Evolutionary conservation across 805 yeast genomes (phyloP).

Genomic region (Barnettozyma vustinii): DNA sequence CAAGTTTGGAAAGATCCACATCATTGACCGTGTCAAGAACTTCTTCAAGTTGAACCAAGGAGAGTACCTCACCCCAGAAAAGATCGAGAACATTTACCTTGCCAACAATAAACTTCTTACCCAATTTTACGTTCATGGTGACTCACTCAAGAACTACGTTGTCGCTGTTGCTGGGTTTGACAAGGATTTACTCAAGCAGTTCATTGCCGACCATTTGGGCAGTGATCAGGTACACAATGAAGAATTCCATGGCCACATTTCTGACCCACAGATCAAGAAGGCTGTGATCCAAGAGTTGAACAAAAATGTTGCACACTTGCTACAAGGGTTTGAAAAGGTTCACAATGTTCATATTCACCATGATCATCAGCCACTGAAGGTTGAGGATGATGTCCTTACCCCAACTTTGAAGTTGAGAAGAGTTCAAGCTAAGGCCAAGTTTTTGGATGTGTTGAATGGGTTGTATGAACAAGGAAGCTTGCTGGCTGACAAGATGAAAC

Average conservation of each 20-base stretch:
- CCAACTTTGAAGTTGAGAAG: constrained; percentile 62
- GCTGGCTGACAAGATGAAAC: constrained; percentile 1
- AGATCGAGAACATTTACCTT: constrained; percentile 51
- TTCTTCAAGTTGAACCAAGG: constrained; percentile 57
- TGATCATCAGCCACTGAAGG: constrained; percentile 47
- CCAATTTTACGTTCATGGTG: constrained; percentile 52
- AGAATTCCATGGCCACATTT: constrained; percentile 12
- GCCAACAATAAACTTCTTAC: constrained; percentile 36
- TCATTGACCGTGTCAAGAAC: constrained; percentile 62
- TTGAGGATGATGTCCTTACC: constrained; percentile 59
- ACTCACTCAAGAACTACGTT: constrained; percentile 44
- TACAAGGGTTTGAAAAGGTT: constrained; percentile 61
- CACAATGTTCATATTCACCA: constrained; percentile 42
- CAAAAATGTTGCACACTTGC: constrained; percentile 27
- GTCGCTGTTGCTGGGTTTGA: constrained; percentile 55
- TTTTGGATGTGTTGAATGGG: constrained; percentile 33
- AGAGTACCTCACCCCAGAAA: constrained; percentile 61
- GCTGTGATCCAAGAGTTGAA: constrained; percentile 36
- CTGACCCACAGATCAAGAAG: constrained; percentile 20
- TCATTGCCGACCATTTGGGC: constrained; percentile 9
- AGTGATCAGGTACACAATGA: constrained; percentile 4
- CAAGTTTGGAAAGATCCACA: constrained; percentile 31
- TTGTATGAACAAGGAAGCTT: constrained; percentile 46
- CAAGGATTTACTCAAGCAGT: constrained; percentile 26
- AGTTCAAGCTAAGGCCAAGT: constrained; percentile 38